Evolutionary conservation across 208 protist species (phyloP).

Genomic region (Leishmania martiniquensis): DNA sequence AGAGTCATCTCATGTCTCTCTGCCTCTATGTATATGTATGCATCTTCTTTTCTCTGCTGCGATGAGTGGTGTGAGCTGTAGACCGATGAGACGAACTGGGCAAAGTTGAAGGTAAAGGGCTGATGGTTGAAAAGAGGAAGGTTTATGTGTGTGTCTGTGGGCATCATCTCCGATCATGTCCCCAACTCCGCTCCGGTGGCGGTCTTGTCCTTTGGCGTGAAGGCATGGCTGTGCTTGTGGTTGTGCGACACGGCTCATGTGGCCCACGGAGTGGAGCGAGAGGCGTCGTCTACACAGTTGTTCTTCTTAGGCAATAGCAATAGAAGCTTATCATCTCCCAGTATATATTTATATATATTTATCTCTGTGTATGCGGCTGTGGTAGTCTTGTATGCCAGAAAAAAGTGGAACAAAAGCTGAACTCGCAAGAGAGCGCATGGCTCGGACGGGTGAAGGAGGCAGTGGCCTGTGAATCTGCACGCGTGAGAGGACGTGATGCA

Average conservation of each 20-base stretch:
- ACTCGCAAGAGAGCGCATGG: background rate
- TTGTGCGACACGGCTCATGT: background rate
- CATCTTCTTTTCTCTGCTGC: background rate
- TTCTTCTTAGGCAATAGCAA: background rate
- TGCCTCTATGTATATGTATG: conserved; percentile 1
- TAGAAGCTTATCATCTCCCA: background rate
- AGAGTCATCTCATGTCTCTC: background rate
- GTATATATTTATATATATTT: too few relatives aligned
- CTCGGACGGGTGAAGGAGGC: too few relatives aligned
- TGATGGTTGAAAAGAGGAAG: too few relatives aligned
- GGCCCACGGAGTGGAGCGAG: background rate
- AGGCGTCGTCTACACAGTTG: background rate
- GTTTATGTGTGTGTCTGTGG: conserved; percentile 1
- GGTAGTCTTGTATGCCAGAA: background rate
- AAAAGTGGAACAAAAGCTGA: background rate
- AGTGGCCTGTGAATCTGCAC: background rate
- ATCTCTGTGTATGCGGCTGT: too few relatives aligned
- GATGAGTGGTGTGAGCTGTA: too few relatives aligned
- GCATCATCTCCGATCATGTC: background rate
- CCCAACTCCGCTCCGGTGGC: too few relatives aligned
- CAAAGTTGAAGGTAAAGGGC: too few relatives aligned
- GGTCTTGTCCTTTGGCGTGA: background rate
- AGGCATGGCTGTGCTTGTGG: background rate
- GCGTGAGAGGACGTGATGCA: background rate
- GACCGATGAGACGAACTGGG: too few relatives aligned